phyloP scores from a whole-genome alignment of 495 filamentous ascomycete genomes.

The Aspergillus coremiiformis region DNA sequence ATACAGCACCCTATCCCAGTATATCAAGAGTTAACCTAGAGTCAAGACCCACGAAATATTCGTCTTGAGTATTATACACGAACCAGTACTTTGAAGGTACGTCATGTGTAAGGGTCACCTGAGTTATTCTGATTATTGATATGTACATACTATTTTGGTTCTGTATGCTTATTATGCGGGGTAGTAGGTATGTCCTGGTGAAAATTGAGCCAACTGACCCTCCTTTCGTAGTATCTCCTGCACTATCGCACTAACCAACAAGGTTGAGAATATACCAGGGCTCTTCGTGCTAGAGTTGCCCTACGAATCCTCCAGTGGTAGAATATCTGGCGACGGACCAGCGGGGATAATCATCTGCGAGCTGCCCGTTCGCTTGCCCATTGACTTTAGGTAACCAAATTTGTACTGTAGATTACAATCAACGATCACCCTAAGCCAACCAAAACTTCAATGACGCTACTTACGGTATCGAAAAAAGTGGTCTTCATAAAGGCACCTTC shows the following conservation, averaged over 20 bases:
- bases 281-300: not conserved
- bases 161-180: not conserved
- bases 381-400: conserved; percentile 10
- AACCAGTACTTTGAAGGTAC: not conserved
- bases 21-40: too few relatives aligned
- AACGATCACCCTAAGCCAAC: not conserved
- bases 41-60: not conserved
- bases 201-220: too few relatives aligned
- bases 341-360: conserved; percentile 12
- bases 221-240: not conserved
- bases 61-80: not conserved
- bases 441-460: conserved; percentile 9
- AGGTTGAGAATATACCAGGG: too few relatives aligned
- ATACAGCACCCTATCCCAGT: too few relatives aligned
- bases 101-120: not conserved
- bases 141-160: not conserved
- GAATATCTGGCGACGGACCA: conserved; percentile 37
- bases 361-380: conserved; percentile 9
- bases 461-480: conserved; percentile 54
- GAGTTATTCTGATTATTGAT: not conserved
- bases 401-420: conserved; percentile 10
- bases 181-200: too few relatives aligned
- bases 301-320: conserved; percentile 7
- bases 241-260: too few relatives aligned
- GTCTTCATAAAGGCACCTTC: conserved; percentile 59